These are phyloP conservation scores for Phascolomyces articulosus DNA, from an alignment of 371 early-diverging fungal species.

Conservation along the genomic window DNA sequence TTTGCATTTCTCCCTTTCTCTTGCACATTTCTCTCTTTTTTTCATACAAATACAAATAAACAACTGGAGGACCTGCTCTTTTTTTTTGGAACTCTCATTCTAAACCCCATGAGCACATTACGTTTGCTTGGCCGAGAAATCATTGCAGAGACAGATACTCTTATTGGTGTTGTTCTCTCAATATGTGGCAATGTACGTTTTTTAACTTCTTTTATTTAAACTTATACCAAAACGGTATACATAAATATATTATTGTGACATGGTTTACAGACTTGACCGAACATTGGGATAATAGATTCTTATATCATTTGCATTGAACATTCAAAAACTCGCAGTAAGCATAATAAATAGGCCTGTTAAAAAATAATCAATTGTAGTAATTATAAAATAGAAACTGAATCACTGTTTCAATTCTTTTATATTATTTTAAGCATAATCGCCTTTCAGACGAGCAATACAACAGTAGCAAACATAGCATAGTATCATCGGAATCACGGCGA, in stretches of 20 bases:
- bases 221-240: neutral
- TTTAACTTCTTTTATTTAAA: neutral
- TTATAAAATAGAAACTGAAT: too few relatives aligned
- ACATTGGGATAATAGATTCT: constrained; percentile 16
- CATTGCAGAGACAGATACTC: constrained; percentile 14
- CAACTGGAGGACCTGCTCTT: neutral
- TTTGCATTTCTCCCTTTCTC: too few relatives aligned
- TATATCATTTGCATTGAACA: constrained; percentile 23
- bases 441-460: neutral
- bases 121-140: constrained; percentile 7
- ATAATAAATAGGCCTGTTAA: too few relatives aligned
- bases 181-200: constrained; percentile 29
- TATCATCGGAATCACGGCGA: neutral
- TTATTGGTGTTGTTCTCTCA: constrained; percentile 26
- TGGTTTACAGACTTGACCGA: neutral
- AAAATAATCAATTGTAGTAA: too few relatives aligned
- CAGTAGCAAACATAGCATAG: neutral
- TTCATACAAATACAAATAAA: too few relatives aligned
- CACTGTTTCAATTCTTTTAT: neutral
- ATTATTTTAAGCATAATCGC: neutral
- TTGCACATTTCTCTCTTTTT: too few relatives aligned
- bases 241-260: too few relatives aligned
- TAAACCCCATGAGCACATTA: neutral
- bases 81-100: neutral
- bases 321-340: constrained; percentile 29